A percentile compares a stretch with the other conserved stretches of the same genome.
phyloP scores from a whole-genome alignment of 2,329 filamentous ascomycete species.

The Colletotrichum trifolii region DNA sequence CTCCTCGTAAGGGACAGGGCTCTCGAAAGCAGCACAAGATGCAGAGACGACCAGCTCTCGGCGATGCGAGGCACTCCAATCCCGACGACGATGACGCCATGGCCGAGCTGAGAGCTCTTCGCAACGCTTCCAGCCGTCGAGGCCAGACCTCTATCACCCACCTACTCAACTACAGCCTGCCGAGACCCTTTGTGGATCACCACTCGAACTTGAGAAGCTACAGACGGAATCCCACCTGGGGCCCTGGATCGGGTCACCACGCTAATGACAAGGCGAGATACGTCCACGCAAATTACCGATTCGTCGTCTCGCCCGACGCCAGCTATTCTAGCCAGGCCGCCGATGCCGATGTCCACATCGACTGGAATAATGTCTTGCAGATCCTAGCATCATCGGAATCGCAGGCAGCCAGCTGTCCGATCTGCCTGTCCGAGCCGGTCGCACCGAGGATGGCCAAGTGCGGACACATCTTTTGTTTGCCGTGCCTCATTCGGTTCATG shows the following conservation, averaged over 20 bases:
- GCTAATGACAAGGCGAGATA: constrained; percentile 90
- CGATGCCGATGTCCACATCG: constrained; percentile 88
- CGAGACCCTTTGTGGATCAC: constrained; percentile 72
- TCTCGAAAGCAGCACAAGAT: constrained; percentile 86
- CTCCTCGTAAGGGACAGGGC: constrained; percentile 80
- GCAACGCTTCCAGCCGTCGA: constrained; percentile 75
- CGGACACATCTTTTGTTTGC: constrained; percentile 95
- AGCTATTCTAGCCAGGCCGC: constrained; percentile 83
- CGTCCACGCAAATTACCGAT: constrained; percentile 96
- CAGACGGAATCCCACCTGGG: constrained; percentile 82
- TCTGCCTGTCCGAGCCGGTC: constrained; percentile 91
- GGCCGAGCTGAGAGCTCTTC: constrained; percentile 76
- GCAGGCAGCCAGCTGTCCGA: constrained; percentile 89
- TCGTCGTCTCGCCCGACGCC: constrained; percentile 86
- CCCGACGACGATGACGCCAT: constrained; percentile 86
- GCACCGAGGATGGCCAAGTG: constrained; percentile 97
- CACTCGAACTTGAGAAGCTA: constrained; percentile 65
- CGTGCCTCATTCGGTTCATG: constrained; percentile 96
- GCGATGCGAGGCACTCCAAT: constrained; percentile 46
- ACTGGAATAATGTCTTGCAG: constrained; percentile 92
- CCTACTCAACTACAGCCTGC: constrained; percentile 89
- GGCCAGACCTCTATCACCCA: constrained; percentile 98
- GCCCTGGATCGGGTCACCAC: constrained; percentile 88
- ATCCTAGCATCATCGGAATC: constrained; percentile 91
- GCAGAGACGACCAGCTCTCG: constrained; percentile 74